Evolutionary conservation across 108 stramenopile species (phyloP), one percentile per base, ranked within the genome.

Genomic region (Discostella stelligeroides): DNA sequence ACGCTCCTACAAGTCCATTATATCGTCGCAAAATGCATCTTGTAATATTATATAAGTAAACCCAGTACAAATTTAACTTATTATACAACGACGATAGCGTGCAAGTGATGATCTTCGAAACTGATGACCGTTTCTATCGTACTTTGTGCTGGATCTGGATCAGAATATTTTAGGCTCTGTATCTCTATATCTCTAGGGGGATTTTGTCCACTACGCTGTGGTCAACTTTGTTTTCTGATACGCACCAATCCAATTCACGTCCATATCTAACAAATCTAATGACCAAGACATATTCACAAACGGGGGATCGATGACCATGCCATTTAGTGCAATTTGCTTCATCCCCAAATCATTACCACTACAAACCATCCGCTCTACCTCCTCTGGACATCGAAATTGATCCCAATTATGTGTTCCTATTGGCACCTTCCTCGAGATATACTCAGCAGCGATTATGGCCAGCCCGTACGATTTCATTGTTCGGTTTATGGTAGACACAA

Each of bases 401-500:
- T 86, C 65, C 96, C 95, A 96, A 73, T 94, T 82, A 73, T 98
- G 97, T 20, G 97, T 98, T 18, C 95, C 95, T 6, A 83, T 46
- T 4, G 96, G 96, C 28, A 98, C 69, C 63, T 95, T 89, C n/a
- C 92, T 73, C 54, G 88, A 81, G 24, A 97, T 62, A 50, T 92
- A 91, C 74, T 98, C 97, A 6, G 96, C 97, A n/a, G 92, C 95
- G 45, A 94, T 60, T 48, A 98, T 94, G 21, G 92, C 90, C 39
- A 95, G 41, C 27, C 81, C 63, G 60, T 93, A 87, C n/a, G 89
- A 86, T 64, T 92, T 93, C 5, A 61, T 21, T 4, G 96, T 97
- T n/a, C 89, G 88, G 86, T 97, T 97, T 43, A 98, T 73, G 0
- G 97, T 96, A 29, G 95, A 96, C 12, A 98, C 56, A 65, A 97